Percentiles rank a stretch among this genome's conserved stretches.
These are phyloP conservation scores for Calonectria multiphialidica DNA, from an alignment of 2,329 filamentous ascomycete species.

Conservation along the genomic window DNA sequence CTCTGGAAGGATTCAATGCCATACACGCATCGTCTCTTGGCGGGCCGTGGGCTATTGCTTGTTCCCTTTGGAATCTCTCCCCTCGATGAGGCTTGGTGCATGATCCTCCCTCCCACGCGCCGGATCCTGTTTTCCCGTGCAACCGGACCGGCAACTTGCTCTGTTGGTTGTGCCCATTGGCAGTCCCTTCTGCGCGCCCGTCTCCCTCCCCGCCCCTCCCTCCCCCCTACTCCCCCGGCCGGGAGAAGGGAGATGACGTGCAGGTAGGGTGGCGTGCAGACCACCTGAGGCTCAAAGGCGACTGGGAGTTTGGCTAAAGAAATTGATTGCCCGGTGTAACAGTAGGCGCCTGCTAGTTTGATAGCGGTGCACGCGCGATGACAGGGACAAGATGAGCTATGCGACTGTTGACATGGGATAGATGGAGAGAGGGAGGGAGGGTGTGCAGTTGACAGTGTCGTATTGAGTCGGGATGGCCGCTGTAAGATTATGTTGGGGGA, in stretches of 20 bases:
- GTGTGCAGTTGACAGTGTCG: background rate
- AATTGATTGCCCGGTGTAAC: background rate
- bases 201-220: background rate
- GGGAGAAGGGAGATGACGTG: background rate
- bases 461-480: background rate
- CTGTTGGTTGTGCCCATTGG: background rate
- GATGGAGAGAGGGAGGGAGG: background rate
- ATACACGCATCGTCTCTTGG: background rate
- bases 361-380: background rate
- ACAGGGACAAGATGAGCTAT: background rate
- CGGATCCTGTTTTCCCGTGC: background rate
- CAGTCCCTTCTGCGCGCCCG: background rate
- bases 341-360: background rate
- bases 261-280: background rate
- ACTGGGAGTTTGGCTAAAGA: slow-evolving; percentile 5
- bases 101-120: background rate
- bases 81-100: background rate
- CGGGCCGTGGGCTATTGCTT: background rate
- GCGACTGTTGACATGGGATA: background rate
- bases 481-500: background rate
- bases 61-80: background rate
- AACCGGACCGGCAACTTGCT: background rate
- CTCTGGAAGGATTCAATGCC: background rate
- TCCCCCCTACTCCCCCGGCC: background rate
- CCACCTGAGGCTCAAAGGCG: background rate